Conservation (phyloP, 345 rosid genomes). For the Camelina sativa region DNA sequence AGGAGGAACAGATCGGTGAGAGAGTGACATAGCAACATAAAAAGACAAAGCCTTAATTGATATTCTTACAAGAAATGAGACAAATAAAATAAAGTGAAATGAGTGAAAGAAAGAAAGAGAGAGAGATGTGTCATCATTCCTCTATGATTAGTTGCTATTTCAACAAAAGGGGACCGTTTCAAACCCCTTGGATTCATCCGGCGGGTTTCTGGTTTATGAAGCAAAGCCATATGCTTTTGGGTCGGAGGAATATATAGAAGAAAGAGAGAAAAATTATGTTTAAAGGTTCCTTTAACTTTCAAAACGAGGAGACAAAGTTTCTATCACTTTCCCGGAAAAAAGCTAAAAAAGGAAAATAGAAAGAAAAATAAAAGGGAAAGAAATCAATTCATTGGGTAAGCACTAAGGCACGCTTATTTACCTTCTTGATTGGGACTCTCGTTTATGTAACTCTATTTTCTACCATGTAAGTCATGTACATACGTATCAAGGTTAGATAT, state of each 20-base stretch:
- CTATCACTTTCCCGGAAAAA: slow-evolving; percentile 37
- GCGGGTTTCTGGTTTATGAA: slow-evolving; percentile 9
- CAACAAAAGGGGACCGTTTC: slow-evolving; percentile 41
- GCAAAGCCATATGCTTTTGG: slow-evolving; percentile 14
- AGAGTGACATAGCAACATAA: slow-evolving; percentile 41
- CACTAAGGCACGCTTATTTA: slow-evolving; percentile 36
- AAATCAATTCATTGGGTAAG: background rate
- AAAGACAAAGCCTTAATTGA: slow-evolving; percentile 32
- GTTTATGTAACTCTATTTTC: background rate
- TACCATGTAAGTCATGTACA: background rate
- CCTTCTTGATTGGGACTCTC: slow-evolving; percentile 12
- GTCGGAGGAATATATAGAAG: background rate
- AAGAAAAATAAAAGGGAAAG: background rate
- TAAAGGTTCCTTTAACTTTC: slow-evolving; percentile 19
- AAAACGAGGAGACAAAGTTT: slow-evolving; percentile 37
- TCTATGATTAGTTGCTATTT: slow-evolving; percentile 45
- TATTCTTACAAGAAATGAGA: slow-evolving; percentile 31
- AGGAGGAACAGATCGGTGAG: slow-evolving; percentile 46
- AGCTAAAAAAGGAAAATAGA: slow-evolving; percentile 18
- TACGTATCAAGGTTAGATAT: background rate
- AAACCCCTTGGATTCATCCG: slow-evolving; percentile 34
- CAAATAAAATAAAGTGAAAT: slow-evolving; percentile 38
- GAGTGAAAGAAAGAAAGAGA: slow-evolving; percentile 30
- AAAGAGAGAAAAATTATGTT: background rate
- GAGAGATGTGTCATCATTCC: slow-evolving; percentile 41